Conservation (phyloP, 768 basidiomycete genomes). For the Trametes cubensis region DNA sequence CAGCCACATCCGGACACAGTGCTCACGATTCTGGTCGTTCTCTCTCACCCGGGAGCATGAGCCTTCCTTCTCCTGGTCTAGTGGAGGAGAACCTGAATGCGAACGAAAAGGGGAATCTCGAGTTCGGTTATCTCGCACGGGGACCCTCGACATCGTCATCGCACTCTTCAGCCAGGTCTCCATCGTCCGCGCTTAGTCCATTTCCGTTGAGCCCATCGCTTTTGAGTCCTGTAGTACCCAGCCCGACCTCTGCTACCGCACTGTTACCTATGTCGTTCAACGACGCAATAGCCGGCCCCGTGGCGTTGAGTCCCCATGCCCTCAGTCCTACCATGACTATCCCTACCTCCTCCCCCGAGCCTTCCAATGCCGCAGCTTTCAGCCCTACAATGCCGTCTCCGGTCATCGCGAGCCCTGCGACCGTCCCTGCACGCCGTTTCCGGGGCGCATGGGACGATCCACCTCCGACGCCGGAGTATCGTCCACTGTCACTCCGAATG, state of each 20-base stretch:
- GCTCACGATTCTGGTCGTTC: too few relatives aligned
- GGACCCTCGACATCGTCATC: neutral
- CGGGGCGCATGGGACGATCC: slow-evolving; percentile 9
- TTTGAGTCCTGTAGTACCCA: too few relatives aligned
- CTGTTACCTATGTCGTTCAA: too few relatives aligned
- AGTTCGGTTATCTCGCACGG: neutral
- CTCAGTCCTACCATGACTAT: too few relatives aligned
- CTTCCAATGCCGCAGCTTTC: neutral
- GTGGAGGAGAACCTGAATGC: neutral
- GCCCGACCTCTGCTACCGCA: too few relatives aligned
- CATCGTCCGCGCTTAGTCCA: neutral
- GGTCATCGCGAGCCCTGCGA: neutral
- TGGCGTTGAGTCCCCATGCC: too few relatives aligned
- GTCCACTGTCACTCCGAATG: neutral
- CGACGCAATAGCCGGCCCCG: too few relatives aligned
- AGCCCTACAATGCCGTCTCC: neutral
- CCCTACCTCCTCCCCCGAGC: too few relatives aligned
- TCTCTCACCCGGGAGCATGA: too few relatives aligned
- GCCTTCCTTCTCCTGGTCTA: too few relatives aligned
- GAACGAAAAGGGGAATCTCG: neutral
- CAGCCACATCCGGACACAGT: too few relatives aligned
- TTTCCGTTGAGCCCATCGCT: too few relatives aligned
- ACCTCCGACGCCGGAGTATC: slow-evolving; percentile 5
- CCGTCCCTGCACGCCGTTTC: neutral
- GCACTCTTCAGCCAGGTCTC: neutral